phyloP scores from a whole-genome alignment of 805 yeast genomes.

The Kluyveromyces lactis region DNA sequence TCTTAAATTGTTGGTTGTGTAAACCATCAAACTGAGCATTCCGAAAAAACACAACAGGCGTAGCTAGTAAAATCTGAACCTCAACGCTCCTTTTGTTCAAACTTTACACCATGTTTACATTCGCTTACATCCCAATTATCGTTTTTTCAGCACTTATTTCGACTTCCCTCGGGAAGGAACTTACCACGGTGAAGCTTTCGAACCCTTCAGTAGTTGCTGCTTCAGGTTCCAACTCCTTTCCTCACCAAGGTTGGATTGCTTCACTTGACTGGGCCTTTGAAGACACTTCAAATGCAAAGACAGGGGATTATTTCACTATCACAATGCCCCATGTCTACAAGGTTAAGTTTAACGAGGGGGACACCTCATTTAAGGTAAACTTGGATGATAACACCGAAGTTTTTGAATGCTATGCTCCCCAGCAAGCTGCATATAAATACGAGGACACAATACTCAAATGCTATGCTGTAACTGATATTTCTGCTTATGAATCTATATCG shows the following conservation, averaged over 20 bases:
- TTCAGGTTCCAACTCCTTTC: constrained; percentile 11
- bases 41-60: too few species aligned
- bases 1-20: too few species aligned
- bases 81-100: background rate
- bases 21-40: too few species aligned
- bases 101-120: background rate
- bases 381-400: constrained; percentile 21
- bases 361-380: constrained; percentile 12
- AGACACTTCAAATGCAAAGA: constrained; percentile 11
- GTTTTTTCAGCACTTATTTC: background rate
- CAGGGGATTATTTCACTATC: constrained; percentile 24
- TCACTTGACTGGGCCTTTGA: constrained; percentile 21
- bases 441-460: constrained; percentile 27
- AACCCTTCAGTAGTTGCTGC: constrained; percentile 2
- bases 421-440: constrained; percentile 29
- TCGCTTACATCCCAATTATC: background rate
- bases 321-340: constrained; percentile 29
- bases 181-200: background rate
- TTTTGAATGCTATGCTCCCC: constrained; percentile 27
- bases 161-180: background rate
- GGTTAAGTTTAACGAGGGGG: constrained; percentile 24
- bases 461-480: constrained; percentile 16
- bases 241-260: constrained; percentile 30
- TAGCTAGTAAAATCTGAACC: too few species aligned
- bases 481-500: constrained; percentile 12